Evolutionary conservation across 2,329 filamentous ascomycete species (phyloP).

Genomic region (Talaromyces funiculosus): DNA sequence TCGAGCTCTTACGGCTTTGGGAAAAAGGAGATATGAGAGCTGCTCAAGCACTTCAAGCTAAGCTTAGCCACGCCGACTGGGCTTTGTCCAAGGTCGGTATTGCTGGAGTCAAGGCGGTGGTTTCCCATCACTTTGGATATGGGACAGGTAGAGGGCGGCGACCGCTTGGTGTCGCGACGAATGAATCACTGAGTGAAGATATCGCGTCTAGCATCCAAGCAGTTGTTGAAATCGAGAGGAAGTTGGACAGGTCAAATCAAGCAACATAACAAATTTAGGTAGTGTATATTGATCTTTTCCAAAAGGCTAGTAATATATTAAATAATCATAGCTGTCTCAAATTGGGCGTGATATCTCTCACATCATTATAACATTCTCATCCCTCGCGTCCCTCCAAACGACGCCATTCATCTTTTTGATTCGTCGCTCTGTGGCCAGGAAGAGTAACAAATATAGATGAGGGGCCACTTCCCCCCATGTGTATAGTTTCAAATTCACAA

Average conservation of each 20-base stretch:
- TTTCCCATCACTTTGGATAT: conserved; percentile 71
- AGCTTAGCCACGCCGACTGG: conserved; percentile 69
- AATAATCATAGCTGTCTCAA: not conserved
- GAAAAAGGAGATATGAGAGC: conserved; percentile 64
- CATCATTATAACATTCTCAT: conserved; percentile 52
- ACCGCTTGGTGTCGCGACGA: not conserved
- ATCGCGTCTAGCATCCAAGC: not conserved
- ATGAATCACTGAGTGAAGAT: not conserved
- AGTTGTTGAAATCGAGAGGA: not conserved
- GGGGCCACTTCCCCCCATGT: conserved; percentile 71
- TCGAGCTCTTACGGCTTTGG: conserved; percentile 68
- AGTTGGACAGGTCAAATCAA: not conserved
- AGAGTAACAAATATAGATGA: conserved; percentile 70
- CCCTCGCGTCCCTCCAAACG: conserved; percentile 62
- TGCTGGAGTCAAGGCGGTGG: conserved; percentile 72
- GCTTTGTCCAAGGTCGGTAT: conserved; percentile 70
- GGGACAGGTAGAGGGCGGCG: conserved; percentile 34
- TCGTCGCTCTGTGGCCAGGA: conserved; percentile 61
- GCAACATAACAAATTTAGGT: not conserved
- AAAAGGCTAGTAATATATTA: not conserved
- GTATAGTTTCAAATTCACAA: conserved; percentile 51
- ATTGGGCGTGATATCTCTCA: conserved; percentile 2
- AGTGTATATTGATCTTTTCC: not conserved
- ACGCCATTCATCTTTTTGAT: conserved; percentile 51
- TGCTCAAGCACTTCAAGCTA: conserved; percentile 64